Percentiles rank a stretch among this genome's conserved stretches.
Evolutionary conservation across 2,329 filamentous ascomycete genomes (phyloP).

Genomic region (Westerdykella sp.): DNA sequence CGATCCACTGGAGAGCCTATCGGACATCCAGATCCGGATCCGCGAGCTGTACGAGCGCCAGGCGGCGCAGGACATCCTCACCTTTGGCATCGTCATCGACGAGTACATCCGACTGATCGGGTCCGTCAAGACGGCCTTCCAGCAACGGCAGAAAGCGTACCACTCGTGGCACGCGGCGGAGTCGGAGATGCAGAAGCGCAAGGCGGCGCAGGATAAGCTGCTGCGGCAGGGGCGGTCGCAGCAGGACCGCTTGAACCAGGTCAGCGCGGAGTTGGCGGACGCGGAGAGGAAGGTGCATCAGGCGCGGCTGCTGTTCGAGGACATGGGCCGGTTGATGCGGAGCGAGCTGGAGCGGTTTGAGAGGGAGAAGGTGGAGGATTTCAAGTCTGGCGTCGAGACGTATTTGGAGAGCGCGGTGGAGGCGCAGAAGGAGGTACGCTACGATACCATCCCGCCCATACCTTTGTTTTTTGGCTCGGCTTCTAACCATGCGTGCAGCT

Average conservation of each 20-base stretch:
- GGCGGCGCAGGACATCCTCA: conserved; percentile 93
- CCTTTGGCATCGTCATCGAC: conserved; percentile 93
- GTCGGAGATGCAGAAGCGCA: conserved; percentile 83
- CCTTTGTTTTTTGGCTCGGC: background rate
- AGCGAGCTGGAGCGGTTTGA: conserved; percentile 90
- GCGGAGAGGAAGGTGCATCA: conserved; percentile 91
- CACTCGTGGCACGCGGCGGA: conserved; percentile 92
- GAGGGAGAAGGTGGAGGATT: conserved; percentile 96
- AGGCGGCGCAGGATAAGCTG: conserved; percentile 86
- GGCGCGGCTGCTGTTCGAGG: conserved; percentile 82
- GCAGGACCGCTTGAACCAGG: conserved; percentile 88
- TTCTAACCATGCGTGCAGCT: conserved; percentile 40
- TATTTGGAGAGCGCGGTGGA: conserved; percentile 96
- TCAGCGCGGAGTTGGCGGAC: conserved; percentile 89
- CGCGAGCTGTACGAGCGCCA: conserved; percentile 93
- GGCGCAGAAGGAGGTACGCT: conserved; percentile 94
- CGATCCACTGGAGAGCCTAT: conserved; percentile 81
- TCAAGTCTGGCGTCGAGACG: conserved; percentile 96
- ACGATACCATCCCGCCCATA: background rate
- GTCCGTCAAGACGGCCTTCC: conserved; percentile 88
- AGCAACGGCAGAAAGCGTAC: conserved; percentile 89
- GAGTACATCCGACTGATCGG: conserved; percentile 97
- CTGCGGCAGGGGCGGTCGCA: conserved; percentile 90
- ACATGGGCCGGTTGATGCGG: conserved; percentile 93
- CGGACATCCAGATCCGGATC: conserved; percentile 88